phyloP scores from a whole-genome alignment of 306 rosid species.

The Dryas alaskensis region DNA sequence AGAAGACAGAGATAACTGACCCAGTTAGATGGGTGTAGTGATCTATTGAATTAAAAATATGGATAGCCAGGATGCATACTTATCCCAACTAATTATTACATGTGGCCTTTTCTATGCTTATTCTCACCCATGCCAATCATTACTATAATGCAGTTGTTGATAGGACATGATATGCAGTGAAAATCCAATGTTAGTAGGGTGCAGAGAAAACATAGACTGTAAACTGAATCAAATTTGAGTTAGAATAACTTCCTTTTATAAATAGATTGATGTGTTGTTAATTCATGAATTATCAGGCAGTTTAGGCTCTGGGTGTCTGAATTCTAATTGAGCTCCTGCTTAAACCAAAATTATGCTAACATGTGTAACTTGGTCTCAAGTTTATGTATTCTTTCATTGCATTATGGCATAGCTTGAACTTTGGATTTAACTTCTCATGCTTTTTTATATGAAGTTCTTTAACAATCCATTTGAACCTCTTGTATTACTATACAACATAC shows the following conservation, averaged over 20 bases:
- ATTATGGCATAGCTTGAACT: background rate
- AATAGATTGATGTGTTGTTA: background rate
- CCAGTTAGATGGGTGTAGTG: background rate
- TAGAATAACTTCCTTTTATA: background rate
- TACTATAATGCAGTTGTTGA: background rate
- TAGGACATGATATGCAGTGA: background rate
- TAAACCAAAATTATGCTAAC: background rate
- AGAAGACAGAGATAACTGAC: background rate
- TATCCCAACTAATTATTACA: background rate
- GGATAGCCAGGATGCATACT: background rate
- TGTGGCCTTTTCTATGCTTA: background rate
- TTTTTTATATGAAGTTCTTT: background rate
- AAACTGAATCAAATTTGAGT: constrained; percentile 4
- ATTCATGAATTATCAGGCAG: background rate
- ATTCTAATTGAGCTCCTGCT: constrained; percentile 1
- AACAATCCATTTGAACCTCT: background rate
- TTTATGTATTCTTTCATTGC: background rate
- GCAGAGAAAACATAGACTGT: background rate
- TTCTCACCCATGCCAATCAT: background rate
- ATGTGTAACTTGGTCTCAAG: background rate
- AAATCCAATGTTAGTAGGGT: background rate
- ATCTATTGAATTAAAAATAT: background rate
- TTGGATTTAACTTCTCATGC: background rate
- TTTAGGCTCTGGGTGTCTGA: background rate
- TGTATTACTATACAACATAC: background rate